Evolutionary conservation across 2,329 filamentous ascomycete genomes (phyloP).

Genomic region (Alternaria ethzedia): DNA sequence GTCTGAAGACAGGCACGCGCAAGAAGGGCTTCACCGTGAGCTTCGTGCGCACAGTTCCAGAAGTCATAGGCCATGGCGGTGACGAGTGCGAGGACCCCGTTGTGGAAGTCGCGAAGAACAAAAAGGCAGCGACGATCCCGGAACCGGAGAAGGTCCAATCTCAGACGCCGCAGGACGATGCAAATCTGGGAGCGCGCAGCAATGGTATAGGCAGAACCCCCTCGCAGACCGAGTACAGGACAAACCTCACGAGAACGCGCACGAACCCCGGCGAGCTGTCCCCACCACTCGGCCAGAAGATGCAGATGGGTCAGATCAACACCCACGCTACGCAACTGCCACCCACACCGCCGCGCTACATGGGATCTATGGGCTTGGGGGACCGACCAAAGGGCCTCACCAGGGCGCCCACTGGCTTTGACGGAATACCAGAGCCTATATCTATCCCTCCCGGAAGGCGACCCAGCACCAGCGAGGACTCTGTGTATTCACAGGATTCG

Average conservation of each 20-base stretch:
- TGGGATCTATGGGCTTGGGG: constrained; percentile 46
- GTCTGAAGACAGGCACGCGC: constrained; percentile 48
- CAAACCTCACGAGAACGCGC: constrained; percentile 41
- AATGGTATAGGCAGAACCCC: constrained; percentile 37
- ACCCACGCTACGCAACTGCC: constrained; percentile 32
- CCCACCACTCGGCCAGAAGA: constrained; percentile 44
- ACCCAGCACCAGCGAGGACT: constrained; percentile 44
- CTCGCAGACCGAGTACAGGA: constrained; percentile 34
- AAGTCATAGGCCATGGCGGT: constrained; percentile 88
- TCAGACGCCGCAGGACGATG: constrained; percentile 40
- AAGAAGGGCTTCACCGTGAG: constrained; percentile 75
- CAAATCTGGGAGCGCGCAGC: constrained; percentile 31
- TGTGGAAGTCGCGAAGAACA: constrained; percentile 71
- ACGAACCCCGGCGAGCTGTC: constrained; percentile 47
- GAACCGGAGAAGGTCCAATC: constrained; percentile 21
- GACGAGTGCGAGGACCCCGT: constrained; percentile 80
- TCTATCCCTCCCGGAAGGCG: constrained; percentile 7
- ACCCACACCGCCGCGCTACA: constrained; percentile 34
- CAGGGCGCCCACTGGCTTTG: constrained; percentile 45
- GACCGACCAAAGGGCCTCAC: constrained; percentile 39
- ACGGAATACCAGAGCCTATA: constrained; percentile 22
- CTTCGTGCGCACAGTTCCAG: constrained; percentile 75
- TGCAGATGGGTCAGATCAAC: constrained; percentile 47
- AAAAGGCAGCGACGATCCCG: constrained; percentile 42
- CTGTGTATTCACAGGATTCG: constrained; percentile 40